Percentiles rank a stretch among this genome's conserved stretches.
phyloP scores from a whole-genome alignment of 768 basidiomycete species.

The Ramaria sp. region DNA sequence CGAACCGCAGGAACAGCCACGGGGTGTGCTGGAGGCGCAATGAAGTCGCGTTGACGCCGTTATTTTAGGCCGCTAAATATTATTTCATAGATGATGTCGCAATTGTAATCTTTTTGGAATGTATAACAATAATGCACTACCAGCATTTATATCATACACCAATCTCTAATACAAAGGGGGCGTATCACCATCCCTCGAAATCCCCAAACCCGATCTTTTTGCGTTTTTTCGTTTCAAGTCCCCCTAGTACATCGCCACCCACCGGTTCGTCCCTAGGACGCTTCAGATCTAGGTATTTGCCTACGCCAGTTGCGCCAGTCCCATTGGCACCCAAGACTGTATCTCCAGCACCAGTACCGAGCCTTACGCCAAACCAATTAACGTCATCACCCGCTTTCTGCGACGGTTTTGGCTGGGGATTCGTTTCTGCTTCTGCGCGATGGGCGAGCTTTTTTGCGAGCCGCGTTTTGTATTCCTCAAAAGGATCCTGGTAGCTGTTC shows the following conservation, averaged over 20 bases:
- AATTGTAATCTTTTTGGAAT: background rate
- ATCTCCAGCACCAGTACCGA: constrained; percentile 32
- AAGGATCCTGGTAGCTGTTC: constrained; percentile 83
- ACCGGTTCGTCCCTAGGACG: constrained; percentile 25
- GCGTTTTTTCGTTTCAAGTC: constrained; percentile 62
- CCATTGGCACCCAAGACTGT: constrained; percentile 17
- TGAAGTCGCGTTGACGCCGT: background rate
- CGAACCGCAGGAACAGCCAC: background rate
- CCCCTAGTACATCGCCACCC: constrained; percentile 12
- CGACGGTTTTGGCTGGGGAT: constrained; percentile 21
- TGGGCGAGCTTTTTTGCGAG: constrained; percentile 65
- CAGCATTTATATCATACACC: background rate
- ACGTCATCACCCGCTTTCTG: constrained; percentile 56
- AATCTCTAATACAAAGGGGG: background rate
- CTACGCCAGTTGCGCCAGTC: constrained; percentile 43
- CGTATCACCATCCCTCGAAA: constrained; percentile 65
- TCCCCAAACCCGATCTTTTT: constrained; percentile 84
- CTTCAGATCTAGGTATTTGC: constrained; percentile 65
- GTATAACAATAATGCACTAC: background rate
- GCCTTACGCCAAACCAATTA: constrained; percentile 86
- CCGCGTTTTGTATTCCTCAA: constrained; percentile 82
- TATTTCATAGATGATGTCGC: background rate
- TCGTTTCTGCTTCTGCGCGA: constrained; percentile 21
- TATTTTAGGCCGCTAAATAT: background rate
- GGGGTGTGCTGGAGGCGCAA: constrained; percentile 12